Evolutionary conservation across 2,329 filamentous ascomycete species (phyloP), one percentile per base, ranked within the genome.

Genomic region (Diaporthe australafricana): DNA sequence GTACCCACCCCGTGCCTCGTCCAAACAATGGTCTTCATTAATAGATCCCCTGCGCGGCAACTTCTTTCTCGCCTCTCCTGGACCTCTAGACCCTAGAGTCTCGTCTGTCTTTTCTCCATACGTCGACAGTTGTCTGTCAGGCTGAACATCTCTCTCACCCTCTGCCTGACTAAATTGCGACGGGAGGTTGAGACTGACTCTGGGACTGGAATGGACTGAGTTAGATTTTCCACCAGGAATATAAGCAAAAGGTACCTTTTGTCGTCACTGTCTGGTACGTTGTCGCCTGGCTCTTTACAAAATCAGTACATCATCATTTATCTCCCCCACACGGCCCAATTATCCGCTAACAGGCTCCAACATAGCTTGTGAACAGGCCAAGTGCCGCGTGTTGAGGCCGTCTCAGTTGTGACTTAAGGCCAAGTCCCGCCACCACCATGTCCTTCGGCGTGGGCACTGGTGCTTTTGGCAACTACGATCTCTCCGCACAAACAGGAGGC

Each of bases 381-480:
- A 48, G 45, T 17, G 30, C 42, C 14, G 8, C 40, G 22, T n/a
- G 42, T 50, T 30, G 32, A 53, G 42, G 25, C 35, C 32, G 32
- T 35, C 32, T 68, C n/a, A 14, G 2, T 69, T 42, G 42, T 25
- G 42, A 50, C 30, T 48, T 50, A 40, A 50, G 40, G 22, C 42
- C 8, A 60, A 50, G 22, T 48, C 17, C 32, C 20, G 56, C 50
- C 63, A 69, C 57, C 66, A 76, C 70, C 67, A 86, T 86, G 84
- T 83, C 84, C 63, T 82, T 85, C 70, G 77, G 81, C 65, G 50
- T 40, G 22, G 83, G 81, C 70, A 76, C 78, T 38, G 79, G 80
- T 76, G 80, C 83, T 75, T 85, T 85, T 71, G 82, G 81, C 76
- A 87, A 84, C 76, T 85, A 87, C 77, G 87, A 88, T 77, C 81